Evolutionary conservation across 108 stramenopile species (phyloP), one percentile per base, ranked within the genome.

Genomic region (Cyclotella sp.): DNA sequence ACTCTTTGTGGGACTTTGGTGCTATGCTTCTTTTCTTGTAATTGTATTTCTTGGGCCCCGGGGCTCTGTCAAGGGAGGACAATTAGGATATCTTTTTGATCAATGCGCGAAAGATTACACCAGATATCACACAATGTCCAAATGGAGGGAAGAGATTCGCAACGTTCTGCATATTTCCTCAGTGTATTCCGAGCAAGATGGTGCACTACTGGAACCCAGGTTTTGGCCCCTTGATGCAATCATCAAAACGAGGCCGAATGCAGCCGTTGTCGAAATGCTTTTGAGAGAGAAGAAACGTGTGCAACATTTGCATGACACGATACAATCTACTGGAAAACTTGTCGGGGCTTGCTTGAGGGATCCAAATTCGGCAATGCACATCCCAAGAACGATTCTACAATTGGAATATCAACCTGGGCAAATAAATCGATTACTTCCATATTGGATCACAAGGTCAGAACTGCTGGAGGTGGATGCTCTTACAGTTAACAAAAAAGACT

Each of bases 31-130:
- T 19, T 21, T 63, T 12, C 63, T 78, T 53, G 28, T 46, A 16
- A 27, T 29, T 14, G 12, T 41, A 16, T 26, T 57, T 27, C 10
- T 79, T 57, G 78, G 81, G 19, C 74, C 81, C 21, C 45, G 43
- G 8, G 81, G 81, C 22, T 82, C 81, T 22, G 75, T 82, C 15
- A 75, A 72, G 29, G 81, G 81, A 27, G 81, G 81, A 9, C 27
- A 64, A 16, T 26, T 75, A 12, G 81, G 81, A 30, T 44, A 49
- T 42, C 22, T 67, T 6, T 19, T 70, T 28, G 81, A 82, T 76
- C 81, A 82, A 53, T 70, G 19, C 40, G 27, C 61, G 11, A 66
- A 67, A 60, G 81, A 82, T 65, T 82, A 66, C 46, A 74, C 68
- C 3, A 55, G 70, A 55, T 82, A 82, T 70, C 57, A 75, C 49